Evolutionary conservation across 129 eudicot genomes (phyloP).

Genomic region (Flaveria robusta): DNA sequence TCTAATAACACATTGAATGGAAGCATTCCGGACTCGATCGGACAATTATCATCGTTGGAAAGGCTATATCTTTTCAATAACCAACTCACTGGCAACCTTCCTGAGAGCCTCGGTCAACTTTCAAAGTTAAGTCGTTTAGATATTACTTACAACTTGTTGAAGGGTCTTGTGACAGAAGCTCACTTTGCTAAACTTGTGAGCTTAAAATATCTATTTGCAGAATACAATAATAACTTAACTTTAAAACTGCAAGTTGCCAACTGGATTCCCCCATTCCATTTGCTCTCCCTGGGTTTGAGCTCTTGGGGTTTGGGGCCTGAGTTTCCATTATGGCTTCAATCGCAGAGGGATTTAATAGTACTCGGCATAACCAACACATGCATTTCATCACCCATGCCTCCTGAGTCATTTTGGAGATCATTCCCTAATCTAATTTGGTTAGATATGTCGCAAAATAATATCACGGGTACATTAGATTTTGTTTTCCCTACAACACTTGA

Average conservation of each 20-base stretch:
- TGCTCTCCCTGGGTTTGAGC: neutral
- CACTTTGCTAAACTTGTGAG: slow-evolving; percentile 19
- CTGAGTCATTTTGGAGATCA: slow-evolving; percentile 33
- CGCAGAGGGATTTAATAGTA: neutral
- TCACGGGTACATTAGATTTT: neutral
- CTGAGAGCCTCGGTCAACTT: slow-evolving; percentile 28
- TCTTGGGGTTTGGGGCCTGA: slow-evolving; percentile 32
- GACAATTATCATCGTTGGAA: slow-evolving; percentile 20
- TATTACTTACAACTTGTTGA: neutral
- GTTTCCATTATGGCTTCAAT: slow-evolving; percentile 27
- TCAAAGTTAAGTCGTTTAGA: neutral
- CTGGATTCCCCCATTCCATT: slow-evolving; percentile 24
- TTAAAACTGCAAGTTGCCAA: neutral
- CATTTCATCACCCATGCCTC: slow-evolving; percentile 24
- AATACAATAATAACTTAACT: slow-evolving; percentile 29
- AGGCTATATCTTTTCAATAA: neutral
- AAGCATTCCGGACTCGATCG: slow-evolving; percentile 9
- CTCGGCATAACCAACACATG: slow-evolving; percentile 19
- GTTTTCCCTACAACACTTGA: neutral
- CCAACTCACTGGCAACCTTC: slow-evolving; percentile 6
- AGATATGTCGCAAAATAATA: slow-evolving; percentile 38
- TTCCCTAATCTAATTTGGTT: neutral
- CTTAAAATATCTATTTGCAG: neutral
- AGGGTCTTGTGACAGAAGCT: slow-evolving; percentile 16
- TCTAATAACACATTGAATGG: neutral